A percentile compares a stretch with the other conserved stretches of the same genome.
These are phyloP conservation scores for Umbilicus rupestris DNA, from an alignment of 164 flowering plant species.

Conservation along the genomic window DNA sequence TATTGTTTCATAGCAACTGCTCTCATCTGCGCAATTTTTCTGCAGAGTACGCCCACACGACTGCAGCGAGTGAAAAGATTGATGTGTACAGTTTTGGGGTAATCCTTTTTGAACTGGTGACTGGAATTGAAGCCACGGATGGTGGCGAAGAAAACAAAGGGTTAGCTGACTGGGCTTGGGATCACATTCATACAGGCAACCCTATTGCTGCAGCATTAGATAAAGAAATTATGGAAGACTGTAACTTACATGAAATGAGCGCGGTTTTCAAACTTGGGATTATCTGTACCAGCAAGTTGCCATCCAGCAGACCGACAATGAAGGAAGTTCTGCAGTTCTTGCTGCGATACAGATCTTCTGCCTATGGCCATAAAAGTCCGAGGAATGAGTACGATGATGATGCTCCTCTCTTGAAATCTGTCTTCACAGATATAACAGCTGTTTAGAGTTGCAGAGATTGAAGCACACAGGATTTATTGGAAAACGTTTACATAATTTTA, in stretches of 20 bases:
- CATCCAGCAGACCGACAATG: slow-evolving; percentile 69
- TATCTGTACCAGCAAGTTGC: slow-evolving; percentile 49
- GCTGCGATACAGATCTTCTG: slow-evolving; percentile 17
- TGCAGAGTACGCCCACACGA: slow-evolving; percentile 67
- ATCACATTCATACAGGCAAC: slow-evolving; percentile 30
- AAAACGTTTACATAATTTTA: too few species aligned
- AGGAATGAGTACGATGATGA: slow-evolving; percentile 29
- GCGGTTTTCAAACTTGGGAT: slow-evolving; percentile 56
- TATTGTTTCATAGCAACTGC: not conserved
- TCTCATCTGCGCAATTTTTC: not conserved
- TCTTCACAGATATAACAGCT: too few species aligned
- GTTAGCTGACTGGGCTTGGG: slow-evolving; percentile 80
- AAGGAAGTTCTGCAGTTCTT: slow-evolving; percentile 59
- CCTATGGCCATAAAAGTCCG: slow-evolving; percentile 12
- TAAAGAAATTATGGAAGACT: slow-evolving; percentile 31
- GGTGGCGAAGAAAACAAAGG: slow-evolving; percentile 48
- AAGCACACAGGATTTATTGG: too few species aligned
- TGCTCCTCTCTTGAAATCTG: slow-evolving; percentile 27
- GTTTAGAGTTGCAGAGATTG: too few species aligned
- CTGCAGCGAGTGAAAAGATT: slow-evolving; percentile 59
- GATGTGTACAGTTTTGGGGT: slow-evolving; percentile 92
- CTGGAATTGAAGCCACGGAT: slow-evolving; percentile 52
- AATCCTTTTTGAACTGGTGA: slow-evolving; percentile 66
- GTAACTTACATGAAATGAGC: slow-evolving; percentile 40
- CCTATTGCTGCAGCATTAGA: slow-evolving; percentile 36